Conservation (phyloP, 2,329 filamentous ascomycete species). For the Fusarium sp. region DNA sequence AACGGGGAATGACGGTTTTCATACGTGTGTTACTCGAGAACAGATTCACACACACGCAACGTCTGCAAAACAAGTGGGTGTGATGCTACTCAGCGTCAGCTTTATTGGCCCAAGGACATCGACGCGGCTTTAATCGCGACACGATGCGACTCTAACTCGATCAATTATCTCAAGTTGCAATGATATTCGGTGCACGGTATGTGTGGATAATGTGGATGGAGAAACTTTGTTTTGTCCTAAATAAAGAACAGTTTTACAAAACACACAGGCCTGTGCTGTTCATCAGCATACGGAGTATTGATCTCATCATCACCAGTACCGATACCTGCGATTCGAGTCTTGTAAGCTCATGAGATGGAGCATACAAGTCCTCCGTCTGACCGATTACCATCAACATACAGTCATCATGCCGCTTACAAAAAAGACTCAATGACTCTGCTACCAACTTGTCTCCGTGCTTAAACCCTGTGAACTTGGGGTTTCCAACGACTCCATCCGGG, state of each 20-base stretch:
- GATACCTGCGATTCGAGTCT: neutral
- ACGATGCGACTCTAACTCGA: conserved; percentile 20
- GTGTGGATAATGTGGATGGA: neutral
- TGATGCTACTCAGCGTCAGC: neutral
- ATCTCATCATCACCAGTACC: neutral
- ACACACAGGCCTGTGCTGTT: neutral
- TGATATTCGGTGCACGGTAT: conserved; percentile 16
- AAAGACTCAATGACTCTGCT: neutral
- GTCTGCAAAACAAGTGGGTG: conserved; percentile 18
- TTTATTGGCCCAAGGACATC: conserved; percentile 10
- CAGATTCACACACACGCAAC: conserved; percentile 11
- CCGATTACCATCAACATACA: neutral
- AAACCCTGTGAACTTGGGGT: conserved; percentile 7
- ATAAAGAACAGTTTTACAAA: neutral
- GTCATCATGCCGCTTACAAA: neutral
- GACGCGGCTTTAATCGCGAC: conserved; percentile 9
- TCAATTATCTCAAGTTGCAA: neutral
- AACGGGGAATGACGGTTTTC: conserved; percentile 28
- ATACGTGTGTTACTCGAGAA: conserved; percentile 28
- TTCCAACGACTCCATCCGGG: conserved; percentile 17
- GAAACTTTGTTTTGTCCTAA: conserved; percentile 27
- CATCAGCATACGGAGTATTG: neutral
- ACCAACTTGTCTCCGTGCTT: neutral
- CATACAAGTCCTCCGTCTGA: neutral
- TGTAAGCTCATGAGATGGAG: neutral